Percentiles rank a stretch among this genome's conserved stretches.
Evolutionary conservation across 495 filamentous ascomycete genomes (phyloP).

Genomic region (Xylaria venustula): DNA sequence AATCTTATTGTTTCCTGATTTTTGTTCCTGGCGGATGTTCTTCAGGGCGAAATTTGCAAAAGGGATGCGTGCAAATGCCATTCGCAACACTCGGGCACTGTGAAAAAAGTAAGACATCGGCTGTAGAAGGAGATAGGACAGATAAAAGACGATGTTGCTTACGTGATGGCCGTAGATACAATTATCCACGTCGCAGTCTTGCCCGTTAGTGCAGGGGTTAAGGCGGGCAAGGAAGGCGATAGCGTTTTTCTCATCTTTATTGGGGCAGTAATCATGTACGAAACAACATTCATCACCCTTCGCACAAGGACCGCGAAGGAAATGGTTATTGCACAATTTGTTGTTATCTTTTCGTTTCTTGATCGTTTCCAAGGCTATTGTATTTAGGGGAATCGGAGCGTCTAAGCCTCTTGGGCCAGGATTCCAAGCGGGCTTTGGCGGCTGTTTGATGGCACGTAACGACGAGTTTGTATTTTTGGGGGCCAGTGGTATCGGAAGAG

Average conservation of each 20-base stretch:
- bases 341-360: constrained; percentile 72
- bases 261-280: constrained; percentile 70
- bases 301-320: constrained; percentile 70
- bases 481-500: constrained; percentile 26
- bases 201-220: constrained; percentile 73
- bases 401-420: constrained; percentile 53
- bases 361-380: constrained; percentile 67
- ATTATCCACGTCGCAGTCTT: constrained; percentile 69
- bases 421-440: constrained; percentile 39
- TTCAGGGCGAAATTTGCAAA: constrained; percentile 46
- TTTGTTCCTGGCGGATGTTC: constrained; percentile 52
- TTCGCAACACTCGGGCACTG: constrained; percentile 43
- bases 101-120: background rate
- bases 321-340: constrained; percentile 86
- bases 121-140: background rate
- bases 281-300: constrained; percentile 72
- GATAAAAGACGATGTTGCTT: constrained; percentile 6
- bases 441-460: constrained; percentile 11
- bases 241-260: constrained; percentile 62
- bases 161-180: constrained; percentile 83
- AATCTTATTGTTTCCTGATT: constrained; percentile 34
- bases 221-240: constrained; percentile 71
- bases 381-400: constrained; percentile 45
- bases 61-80: constrained; percentile 40
- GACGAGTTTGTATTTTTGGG: constrained; percentile 10